Evolutionary conservation across 2,329 filamentous ascomycete species (phyloP).

Genomic region (Ascochyta rabiei): DNA sequence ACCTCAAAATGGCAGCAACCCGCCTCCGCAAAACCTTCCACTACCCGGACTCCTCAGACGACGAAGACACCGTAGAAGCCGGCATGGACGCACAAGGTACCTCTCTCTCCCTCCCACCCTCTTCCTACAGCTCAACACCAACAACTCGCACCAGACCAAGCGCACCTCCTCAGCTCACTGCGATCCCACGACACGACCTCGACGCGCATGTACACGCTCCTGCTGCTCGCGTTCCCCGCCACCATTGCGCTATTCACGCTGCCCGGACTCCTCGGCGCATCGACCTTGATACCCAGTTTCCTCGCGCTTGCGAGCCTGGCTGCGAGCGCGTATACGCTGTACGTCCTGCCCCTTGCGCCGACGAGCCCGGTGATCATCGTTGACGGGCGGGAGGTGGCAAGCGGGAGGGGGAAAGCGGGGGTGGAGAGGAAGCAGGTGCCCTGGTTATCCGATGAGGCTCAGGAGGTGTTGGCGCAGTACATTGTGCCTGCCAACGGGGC

Average conservation of each 20-base stretch:
- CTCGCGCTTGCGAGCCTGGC: conserved; percentile 68
- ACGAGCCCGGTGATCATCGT: not conserved
- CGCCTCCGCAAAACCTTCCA: conserved; percentile 78
- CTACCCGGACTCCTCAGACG: conserved; percentile 67
- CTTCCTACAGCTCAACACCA: not conserved
- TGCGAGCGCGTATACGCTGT: conserved; percentile 67
- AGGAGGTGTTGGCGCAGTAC: conserved; percentile 61
- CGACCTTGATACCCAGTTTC: conserved; percentile 55
- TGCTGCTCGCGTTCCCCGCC: conserved; percentile 66
- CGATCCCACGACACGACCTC: conserved; percentile 46
- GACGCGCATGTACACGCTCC: conserved; percentile 56
- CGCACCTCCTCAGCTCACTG: conserved; percentile 33
- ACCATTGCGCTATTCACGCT: conserved; percentile 63
- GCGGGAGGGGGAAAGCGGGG: conserved; percentile 18
- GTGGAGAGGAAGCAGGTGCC: conserved; percentile 28
- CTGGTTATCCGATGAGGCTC: conserved; percentile 27
- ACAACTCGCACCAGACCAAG: conserved; percentile 34
- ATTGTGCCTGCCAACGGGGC: conserved; percentile 66
- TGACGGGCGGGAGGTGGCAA: not conserved
- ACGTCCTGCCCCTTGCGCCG: conserved; percentile 59
- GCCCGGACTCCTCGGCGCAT: conserved; percentile 51
- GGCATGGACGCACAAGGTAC: conserved; percentile 78
- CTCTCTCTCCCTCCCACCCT: not conserved
- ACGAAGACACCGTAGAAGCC: conserved; percentile 62
- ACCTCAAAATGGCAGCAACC: conserved; percentile 56